These are phyloP conservation scores for Canariomyces notabilis DNA, from an alignment of 2,329 filamentous ascomycete genomes.

Conservation along the genomic window DNA sequence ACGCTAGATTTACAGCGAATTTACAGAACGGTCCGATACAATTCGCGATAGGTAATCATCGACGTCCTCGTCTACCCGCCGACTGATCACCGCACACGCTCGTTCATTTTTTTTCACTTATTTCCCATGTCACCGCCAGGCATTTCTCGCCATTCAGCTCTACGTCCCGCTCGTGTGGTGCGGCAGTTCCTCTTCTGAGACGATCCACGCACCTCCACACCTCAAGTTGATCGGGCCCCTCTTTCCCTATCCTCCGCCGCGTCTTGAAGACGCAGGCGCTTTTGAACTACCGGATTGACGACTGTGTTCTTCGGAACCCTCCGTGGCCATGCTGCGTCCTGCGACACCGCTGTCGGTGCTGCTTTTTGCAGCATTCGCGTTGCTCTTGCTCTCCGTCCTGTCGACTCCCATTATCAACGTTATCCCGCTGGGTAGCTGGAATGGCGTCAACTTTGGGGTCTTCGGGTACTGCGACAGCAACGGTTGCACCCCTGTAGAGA, in stretches of 20 bases:
- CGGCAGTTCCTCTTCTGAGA: neutral
- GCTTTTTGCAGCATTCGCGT: slow-evolving; percentile 76
- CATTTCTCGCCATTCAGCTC: slow-evolving; percentile 1
- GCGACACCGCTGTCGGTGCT: slow-evolving; percentile 86
- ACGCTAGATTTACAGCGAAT: slow-evolving; percentile 6
- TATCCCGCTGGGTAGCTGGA: slow-evolving; percentile 76
- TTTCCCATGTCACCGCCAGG: slow-evolving; percentile 17
- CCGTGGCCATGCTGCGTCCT: slow-evolving; percentile 72
- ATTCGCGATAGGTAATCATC: too few species aligned
- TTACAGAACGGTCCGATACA: neutral
- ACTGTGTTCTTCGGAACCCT: neutral
- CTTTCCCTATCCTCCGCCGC: slow-evolving; percentile 32
- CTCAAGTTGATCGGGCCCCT: slow-evolving; percentile 14
- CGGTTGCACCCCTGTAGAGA: slow-evolving; percentile 65
- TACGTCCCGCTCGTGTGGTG: slow-evolving; percentile 1
- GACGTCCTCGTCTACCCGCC: too few species aligned
- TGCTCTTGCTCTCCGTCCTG: slow-evolving; percentile 82
- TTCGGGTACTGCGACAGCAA: slow-evolving; percentile 76
- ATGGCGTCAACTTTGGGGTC: slow-evolving; percentile 79
- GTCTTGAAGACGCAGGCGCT: slow-evolving; percentile 42
- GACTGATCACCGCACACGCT: slow-evolving; percentile 6
- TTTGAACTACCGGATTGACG: slow-evolving; percentile 4
- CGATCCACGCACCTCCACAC: slow-evolving; percentile 1
- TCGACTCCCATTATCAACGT: slow-evolving; percentile 83
- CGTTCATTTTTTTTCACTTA: slow-evolving; percentile 4